Base-by-base conservation (phyloP, 2,329 filamentous ascomycete genomes). In the Epichloe baconii region DNA sequence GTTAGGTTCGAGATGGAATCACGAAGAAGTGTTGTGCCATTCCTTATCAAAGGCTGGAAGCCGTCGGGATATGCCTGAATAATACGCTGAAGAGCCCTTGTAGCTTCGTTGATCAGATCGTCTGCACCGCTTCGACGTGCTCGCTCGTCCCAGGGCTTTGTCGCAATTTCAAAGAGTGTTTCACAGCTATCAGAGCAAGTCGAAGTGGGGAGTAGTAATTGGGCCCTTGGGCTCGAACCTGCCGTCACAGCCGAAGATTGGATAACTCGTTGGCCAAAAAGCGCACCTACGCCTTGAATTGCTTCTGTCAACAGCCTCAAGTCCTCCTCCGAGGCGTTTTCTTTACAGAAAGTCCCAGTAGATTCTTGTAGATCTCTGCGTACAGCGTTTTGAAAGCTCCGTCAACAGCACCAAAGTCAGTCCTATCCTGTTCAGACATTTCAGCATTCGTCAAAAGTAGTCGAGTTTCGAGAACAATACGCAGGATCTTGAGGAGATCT, bases 401-500 rank as follows among this genome's bases (percentile, higher is more conserved):
- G 50, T 66, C 67, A 17, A 66, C 62, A 40, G 60, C 61, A 44
- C 61, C 62, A 56, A 70, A 74, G 43, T 64, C 66, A 37, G 58
- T 61, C 45, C 62, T 66, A 23, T 68, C 72, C 41, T 64, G 65
- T n/a, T 54, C 56, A 3, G 60, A 61, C 57, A 68, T 62, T 1
- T 61, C 57, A 5, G 57, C 54, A 14, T 65, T 62, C 11, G 68
- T 61, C 2, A 76, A 61, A 3, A 70, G 57, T 34, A 70, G 59
- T 3, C 75, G 66, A 2, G 72, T 70, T 54, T 73, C 72, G 21
- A 81, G 62, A 7, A 79, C 61, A 1, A 75, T 72, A 48, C 75
- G 74, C 5, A 80, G 57, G 2, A 80, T 64, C 17, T 71, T 69
- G 2, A 80, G 58, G 1, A 80, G 66, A 52, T 78, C 74, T n/a